These are phyloP conservation scores for Aspergillus sp. DNA, from an alignment of 2,329 filamentous ascomycete genomes.

Conservation along the genomic window DNA sequence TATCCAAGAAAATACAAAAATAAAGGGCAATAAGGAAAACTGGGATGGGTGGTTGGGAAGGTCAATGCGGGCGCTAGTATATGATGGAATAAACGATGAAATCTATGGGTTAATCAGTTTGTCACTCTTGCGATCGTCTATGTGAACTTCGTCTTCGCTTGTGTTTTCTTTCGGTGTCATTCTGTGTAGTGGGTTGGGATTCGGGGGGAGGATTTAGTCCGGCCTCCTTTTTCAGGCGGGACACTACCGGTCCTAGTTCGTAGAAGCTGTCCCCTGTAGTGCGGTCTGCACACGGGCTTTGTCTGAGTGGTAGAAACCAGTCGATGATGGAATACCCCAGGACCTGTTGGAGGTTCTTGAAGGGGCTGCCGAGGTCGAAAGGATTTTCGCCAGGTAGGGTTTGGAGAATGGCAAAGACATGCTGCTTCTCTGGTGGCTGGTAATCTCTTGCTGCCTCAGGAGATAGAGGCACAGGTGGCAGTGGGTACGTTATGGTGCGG, in stretches of 20 bases:
- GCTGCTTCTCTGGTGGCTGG: conserved; percentile 47
- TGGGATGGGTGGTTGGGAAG: background rate
- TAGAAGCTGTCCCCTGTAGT: conserved; percentile 68
- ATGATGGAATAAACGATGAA: no score
- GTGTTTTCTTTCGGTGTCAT: conserved; percentile 3
- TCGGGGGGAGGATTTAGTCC: conserved; percentile 31
- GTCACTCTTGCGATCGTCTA: conserved; percentile 6
- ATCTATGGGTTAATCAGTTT: conserved; percentile 5
- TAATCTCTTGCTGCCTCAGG: conserved; percentile 19
- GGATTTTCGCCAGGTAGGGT: conserved; percentile 77
- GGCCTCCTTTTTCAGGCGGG: conserved; percentile 54
- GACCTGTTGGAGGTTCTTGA: conserved; percentile 72
- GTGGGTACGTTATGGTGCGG: conserved; percentile 45
- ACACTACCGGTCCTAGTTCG: conserved; percentile 63
- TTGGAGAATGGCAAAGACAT: conserved; percentile 77
- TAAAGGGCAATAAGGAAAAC: background rate
- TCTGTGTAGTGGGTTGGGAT: background rate
- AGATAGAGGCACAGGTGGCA: conserved; percentile 27
- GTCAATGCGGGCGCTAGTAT: background rate
- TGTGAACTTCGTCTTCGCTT: conserved; percentile 20
- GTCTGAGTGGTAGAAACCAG: conserved; percentile 77
- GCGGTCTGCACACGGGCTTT: conserved; percentile 73
- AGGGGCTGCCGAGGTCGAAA: conserved; percentile 70
- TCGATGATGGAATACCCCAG: conserved; percentile 73
- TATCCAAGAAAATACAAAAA: background rate